These are phyloP conservation scores for Exophiala dermatitidis DNA, from an alignment of 2,329 filamentous ascomycete species.

Conservation along the genomic window DNA sequence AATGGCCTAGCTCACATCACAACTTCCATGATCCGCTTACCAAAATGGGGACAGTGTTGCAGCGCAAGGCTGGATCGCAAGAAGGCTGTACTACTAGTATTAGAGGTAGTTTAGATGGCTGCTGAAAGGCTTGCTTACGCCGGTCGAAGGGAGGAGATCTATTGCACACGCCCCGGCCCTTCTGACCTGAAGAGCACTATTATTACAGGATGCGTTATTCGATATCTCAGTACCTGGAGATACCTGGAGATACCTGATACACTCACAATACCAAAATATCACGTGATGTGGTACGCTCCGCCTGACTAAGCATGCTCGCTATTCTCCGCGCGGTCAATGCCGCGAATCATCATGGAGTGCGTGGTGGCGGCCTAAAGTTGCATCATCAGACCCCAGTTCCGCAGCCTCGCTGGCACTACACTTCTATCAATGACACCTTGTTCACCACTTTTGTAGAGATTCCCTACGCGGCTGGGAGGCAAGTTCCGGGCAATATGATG, in stretches of 20 bases:
- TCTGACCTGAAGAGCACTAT: neutral
- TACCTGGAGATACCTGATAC: no score
- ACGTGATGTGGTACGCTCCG: no score
- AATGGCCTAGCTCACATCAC: neutral
- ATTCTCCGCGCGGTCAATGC: neutral
- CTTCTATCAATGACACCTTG: neutral
- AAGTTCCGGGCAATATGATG: constrained; percentile 2
- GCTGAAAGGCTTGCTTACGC: neutral
- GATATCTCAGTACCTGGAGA: no score
- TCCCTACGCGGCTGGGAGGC: no score
- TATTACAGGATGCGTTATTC: neutral
- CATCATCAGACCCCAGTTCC: neutral
- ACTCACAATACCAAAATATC: no score
- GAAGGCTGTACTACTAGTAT: constrained; percentile 6
- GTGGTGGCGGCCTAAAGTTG: neutral
- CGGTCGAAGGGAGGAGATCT: neutral
- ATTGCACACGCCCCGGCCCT: no score
- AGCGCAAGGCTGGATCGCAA: neutral
- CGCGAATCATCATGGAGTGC: neutral
- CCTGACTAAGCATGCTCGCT: no score
- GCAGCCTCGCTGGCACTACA: neutral
- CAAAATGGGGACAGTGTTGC: neutral
- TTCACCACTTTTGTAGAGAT: no score
- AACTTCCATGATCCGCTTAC: neutral
- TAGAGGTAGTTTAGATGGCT: constrained; percentile 4